These are phyloP conservation scores for Botrytis aclada DNA, from an alignment of 2,329 filamentous ascomycete genomes.

Conservation along the genomic window DNA sequence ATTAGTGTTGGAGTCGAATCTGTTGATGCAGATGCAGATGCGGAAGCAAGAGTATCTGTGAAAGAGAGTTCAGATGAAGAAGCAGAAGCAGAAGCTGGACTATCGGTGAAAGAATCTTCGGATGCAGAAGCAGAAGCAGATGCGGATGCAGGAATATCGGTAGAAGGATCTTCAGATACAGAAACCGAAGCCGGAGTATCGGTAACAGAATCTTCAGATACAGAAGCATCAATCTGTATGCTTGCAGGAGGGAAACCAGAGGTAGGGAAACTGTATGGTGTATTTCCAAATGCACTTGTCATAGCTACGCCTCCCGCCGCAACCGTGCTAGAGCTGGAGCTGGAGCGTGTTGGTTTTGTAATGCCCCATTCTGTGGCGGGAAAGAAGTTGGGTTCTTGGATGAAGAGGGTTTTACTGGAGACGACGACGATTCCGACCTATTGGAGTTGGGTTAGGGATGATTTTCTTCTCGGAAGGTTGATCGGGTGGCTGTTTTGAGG, in stretches of 20 bases:
- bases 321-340: background rate
- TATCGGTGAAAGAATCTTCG: background rate
- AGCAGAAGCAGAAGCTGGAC: background rate
- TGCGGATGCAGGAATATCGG: background rate
- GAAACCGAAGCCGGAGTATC: background rate
- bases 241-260: background rate
- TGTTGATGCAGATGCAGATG: background rate
- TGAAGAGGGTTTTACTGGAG: conserved; percentile 2
- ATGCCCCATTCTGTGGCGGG: background rate
- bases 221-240: background rate
- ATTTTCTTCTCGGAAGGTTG: background rate
- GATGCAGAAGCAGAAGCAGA: background rate
- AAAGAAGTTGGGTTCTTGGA: conserved; percentile 9
- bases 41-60: background rate
- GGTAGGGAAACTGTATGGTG: background rate
- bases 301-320: background rate
- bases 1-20: background rate
- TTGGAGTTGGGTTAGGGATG: background rate
- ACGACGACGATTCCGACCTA: background rate
- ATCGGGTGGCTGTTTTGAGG: no score
- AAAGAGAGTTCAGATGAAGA: background rate
- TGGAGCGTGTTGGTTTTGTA: background rate
- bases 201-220: background rate
- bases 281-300: background rate
- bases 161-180: background rate